Evolutionary conservation across 768 basidiomycete genomes (phyloP).

Genomic region (Auriculariales sp.): DNA sequence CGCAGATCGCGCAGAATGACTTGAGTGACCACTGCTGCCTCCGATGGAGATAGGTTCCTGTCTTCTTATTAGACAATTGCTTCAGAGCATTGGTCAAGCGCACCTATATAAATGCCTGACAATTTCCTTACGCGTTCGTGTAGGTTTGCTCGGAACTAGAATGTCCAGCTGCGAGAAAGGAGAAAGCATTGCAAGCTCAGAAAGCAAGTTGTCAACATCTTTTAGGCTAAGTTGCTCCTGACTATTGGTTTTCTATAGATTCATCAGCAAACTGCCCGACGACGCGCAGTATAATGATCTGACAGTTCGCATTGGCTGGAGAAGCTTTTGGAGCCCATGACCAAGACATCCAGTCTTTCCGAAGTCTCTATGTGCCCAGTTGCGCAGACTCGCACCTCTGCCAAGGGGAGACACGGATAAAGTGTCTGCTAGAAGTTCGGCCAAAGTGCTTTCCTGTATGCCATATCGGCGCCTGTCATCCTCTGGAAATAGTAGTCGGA

Average conservation of each 20-base stretch:
- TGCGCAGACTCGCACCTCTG: conserved; percentile 11
- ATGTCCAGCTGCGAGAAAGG: conserved; percentile 31
- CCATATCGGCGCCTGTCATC: conserved; percentile 60
- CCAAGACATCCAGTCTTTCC: conserved; percentile 54
- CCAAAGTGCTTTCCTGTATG: conserved; percentile 52
- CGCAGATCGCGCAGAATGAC: conserved; percentile 80
- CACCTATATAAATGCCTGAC: conserved; percentile 42
- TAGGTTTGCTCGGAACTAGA: conserved; percentile 18
- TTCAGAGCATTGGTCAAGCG: not conserved
- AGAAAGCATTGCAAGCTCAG: conserved; percentile 59
- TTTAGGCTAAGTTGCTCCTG: conserved; percentile 22
- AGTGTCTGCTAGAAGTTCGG: conserved; percentile 32
- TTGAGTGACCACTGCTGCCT: conserved; percentile 62
- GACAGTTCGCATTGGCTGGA: conserved; percentile 27
- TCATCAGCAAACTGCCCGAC: conserved; percentile 2
- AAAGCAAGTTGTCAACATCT: conserved; percentile 52
- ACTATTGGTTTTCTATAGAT: conserved; percentile 1
- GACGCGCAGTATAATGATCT: conserved; percentile 2
- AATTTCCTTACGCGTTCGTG: conserved; percentile 20
- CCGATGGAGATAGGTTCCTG: conserved; percentile 36
- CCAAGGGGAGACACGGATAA: conserved; percentile 24
- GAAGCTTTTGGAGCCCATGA: conserved; percentile 35
- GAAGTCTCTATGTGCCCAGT: conserved; percentile 12
- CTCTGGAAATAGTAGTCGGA: conserved; percentile 75
- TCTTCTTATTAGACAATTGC: not conserved